phyloP scores from a whole-genome alignment of 192 early-diverging fungal species.

The Coemansia sp. region DNA sequence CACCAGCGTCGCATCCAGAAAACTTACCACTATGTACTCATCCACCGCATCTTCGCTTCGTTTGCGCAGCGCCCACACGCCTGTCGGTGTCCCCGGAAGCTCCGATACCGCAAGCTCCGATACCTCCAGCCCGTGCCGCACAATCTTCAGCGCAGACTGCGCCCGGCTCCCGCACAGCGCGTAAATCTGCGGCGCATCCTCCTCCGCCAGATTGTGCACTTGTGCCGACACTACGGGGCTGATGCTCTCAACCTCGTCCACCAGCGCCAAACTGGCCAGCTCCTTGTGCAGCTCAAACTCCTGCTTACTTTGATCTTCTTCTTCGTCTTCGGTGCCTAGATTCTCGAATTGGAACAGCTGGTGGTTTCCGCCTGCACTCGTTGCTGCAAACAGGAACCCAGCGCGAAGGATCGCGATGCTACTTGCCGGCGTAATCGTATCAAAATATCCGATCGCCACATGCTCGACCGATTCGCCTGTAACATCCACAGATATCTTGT shows the following conservation, averaged over 20 bases:
- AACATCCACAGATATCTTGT: conserved; percentile 84
- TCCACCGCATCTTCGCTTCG: conserved; percentile 62
- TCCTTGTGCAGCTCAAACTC: conserved; percentile 72
- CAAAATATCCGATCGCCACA: conserved; percentile 92
- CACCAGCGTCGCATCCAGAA: conserved; percentile 89
- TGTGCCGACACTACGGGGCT: conserved; percentile 80
- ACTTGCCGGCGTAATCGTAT: conserved; percentile 76
- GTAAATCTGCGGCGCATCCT: conserved; percentile 95
- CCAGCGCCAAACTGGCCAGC: conserved; percentile 80
- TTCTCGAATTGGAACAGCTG: conserved; percentile 91
- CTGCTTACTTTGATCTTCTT: conserved; percentile 50
- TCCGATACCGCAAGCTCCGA: conserved; percentile 90
- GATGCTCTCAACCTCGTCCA: conserved; percentile 87
- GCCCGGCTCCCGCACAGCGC: conserved; percentile 81
- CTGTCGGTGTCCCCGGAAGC: conserved; percentile 89
- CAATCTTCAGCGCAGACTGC: conserved; percentile 78
- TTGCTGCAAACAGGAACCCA: conserved; percentile 91
- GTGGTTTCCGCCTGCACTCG: conserved; percentile 83
- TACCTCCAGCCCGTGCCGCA: conserved; percentile 90
- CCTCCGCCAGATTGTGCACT: conserved; percentile 85
- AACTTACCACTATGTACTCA: conserved; percentile 89
- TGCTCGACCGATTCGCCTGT: conserved; percentile 57
- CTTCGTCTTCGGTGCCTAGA: conserved; percentile 79
- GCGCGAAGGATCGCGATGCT: conserved; percentile 83
- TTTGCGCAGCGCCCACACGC: conserved; percentile 76